Base-by-base conservation (phyloP, 148 eudicot species). In the Linanthus parryae region DNA sequence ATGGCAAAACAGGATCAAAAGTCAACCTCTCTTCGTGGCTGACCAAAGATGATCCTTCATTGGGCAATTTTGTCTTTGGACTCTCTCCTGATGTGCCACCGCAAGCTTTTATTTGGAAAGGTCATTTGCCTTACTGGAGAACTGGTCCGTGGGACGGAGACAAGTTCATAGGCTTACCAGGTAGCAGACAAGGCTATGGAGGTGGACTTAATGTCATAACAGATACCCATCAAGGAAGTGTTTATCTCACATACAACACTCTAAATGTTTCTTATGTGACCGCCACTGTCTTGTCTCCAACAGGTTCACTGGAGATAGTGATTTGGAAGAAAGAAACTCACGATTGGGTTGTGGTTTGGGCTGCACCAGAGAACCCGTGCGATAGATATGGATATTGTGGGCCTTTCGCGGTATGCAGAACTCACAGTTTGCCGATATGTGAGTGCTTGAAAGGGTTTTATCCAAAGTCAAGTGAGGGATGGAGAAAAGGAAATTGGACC, bases 401-500 rank as follows among this genome's bases (percentile, higher is more conserved):
- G 2, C 40, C 57, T 51, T 61, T 52, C 31, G 57, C 58, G 14
- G 47, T 41, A 23, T 61, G 65, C n/a, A 54, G 43, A n/a, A 30
- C 26, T 25, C 41, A 29, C 8, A 42, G 13, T 10, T 41, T 48
- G 11, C 28, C 38, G 34, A 41, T 17, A 23, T 51, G 65, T 26
- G 10, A 25, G 17, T 61, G 65, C 44, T 28, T 61, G 12, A 20
- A 63, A 18, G 83, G 78, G 66, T 83, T 76, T 57, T 54, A 8
- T 12, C 78, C 85, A 3, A 63, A 57, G 45, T 27, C 45, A 20
- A 5, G 0, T 34, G 65, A 59, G 30, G 62, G 61, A 46, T 76
- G 80, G 85, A 34, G 45, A 2, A 49, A 38, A 0, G 67, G 75
- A 30, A 67, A 64, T 45, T 64, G 79, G 77, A 53, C 73, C 7